Percentiles rank a stretch among this genome's conserved stretches.
These are phyloP conservation scores for Santalum album DNA, from an alignment of 164 flowering plant species.

Conservation along the genomic window DNA sequence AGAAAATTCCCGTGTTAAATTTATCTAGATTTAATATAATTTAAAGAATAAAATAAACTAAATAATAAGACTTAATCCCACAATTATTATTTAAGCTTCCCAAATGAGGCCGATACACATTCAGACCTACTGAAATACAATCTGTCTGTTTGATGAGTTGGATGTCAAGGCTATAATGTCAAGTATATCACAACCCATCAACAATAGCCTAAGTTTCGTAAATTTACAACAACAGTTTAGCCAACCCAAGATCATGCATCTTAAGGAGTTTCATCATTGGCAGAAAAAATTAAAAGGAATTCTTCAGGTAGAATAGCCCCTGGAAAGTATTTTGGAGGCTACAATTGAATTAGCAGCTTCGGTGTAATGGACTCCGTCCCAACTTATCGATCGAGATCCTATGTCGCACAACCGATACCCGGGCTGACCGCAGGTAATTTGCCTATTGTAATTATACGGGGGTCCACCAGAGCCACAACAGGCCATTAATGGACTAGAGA, in stretches of 20 bases:
- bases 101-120: too few species aligned
- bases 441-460: conserved; percentile 45
- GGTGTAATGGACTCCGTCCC: conserved; percentile 70
- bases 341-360: conserved; percentile 52
- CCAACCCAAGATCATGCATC: neutral
- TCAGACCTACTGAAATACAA: too few species aligned
- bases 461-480: conserved; percentile 66
- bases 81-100: too few species aligned
- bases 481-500: conserved; percentile 48
- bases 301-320: conserved; percentile 33
- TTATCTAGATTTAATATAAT: too few species aligned
- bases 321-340: conserved; percentile 44
- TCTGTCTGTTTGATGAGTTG: too few species aligned
- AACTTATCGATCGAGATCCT: conserved; percentile 28
- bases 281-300: conserved; percentile 45
- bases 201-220: too few species aligned
- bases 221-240: too few species aligned
- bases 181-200: too few species aligned
- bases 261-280: neutral
- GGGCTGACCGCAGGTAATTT: conserved; percentile 39
- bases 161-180: too few species aligned
- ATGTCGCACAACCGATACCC: conserved; percentile 36
- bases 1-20: too few species aligned
- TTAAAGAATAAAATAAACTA: too few species aligned
- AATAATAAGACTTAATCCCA: too few species aligned